A percentile compares a stretch with the other conserved stretches of the same genome.
Conservation (phyloP, 305 asterid genomes). For the Coffea humblotiana region DNA sequence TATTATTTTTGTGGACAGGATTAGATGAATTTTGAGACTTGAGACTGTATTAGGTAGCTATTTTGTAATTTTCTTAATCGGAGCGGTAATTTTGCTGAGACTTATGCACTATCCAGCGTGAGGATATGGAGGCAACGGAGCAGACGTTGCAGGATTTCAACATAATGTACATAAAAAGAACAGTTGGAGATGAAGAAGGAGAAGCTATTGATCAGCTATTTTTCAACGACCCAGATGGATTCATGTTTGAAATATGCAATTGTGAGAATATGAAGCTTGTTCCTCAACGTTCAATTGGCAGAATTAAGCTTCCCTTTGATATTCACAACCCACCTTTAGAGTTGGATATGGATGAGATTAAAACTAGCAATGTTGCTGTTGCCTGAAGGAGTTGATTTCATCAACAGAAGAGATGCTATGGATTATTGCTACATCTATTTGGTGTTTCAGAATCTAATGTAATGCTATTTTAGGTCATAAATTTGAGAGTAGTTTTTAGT, state of each 20-base stretch:
- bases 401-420: too few species aligned
- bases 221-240: constrained; percentile 79
- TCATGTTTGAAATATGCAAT: constrained; percentile 74
- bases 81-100: not conserved
- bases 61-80: too few species aligned
- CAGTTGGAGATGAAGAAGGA: constrained; percentile 44
- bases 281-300: constrained; percentile 44
- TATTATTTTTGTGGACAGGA: too few species aligned
- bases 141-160: constrained; percentile 38
- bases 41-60: too few species aligned
- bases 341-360: not conserved
- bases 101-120: constrained; percentile 36
- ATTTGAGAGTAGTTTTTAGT: too few species aligned
- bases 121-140: constrained; percentile 60
- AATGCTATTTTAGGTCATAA: too few species aligned
- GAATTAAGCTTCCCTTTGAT: constrained; percentile 54
- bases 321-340: constrained; percentile 60
- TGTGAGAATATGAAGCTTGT: constrained; percentile 63
- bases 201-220: constrained; percentile 61
- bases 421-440: too few species aligned
- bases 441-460: too few species aligned
- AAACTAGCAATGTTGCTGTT: too few species aligned
- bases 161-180: constrained; percentile 57
- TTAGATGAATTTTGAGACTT: too few species aligned
- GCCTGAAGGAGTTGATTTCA: too few species aligned